phyloP scores from a whole-genome alignment of 139 green algal species.

The Bryopsis sp. region DNA sequence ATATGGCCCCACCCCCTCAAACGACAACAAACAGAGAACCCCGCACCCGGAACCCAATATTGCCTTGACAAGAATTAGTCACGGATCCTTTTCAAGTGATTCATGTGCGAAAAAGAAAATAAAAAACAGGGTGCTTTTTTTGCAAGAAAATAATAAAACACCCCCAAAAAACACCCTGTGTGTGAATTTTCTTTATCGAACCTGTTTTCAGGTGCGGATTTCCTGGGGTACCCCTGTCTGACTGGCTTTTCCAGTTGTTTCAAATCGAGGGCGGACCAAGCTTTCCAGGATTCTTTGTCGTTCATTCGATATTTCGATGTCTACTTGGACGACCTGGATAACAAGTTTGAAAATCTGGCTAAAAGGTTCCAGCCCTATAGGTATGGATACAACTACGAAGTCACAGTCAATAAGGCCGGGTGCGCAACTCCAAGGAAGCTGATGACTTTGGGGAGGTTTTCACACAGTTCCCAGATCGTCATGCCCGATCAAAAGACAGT shows the following conservation, averaged over 20 bases:
- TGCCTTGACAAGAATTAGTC: too few relatives aligned
- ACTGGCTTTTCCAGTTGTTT: neutral
- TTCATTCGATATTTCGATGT: neutral
- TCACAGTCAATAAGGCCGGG: conserved; percentile 4
- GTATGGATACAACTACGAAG: conserved; percentile 29
- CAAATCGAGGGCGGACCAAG: neutral
- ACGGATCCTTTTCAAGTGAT: too few relatives aligned
- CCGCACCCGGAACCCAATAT: too few relatives aligned
- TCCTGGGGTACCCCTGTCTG: neutral
- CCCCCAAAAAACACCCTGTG: too few relatives aligned
- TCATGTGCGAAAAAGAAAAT: too few relatives aligned
- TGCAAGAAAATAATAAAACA: too few relatives aligned
- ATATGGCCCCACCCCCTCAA: too few relatives aligned
- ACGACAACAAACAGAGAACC: too few relatives aligned
- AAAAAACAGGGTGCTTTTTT: too few relatives aligned
- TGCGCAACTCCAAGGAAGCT: neutral
- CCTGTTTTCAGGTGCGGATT: neutral
- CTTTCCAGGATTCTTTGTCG: neutral
- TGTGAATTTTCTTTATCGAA: too few relatives aligned
- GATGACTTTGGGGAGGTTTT: neutral
- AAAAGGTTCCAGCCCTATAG: conserved; percentile 11
- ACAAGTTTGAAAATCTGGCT: neutral
- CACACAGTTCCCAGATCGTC: neutral
- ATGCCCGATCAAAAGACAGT: conserved; percentile 6
- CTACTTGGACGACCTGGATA: neutral